Evolutionary conservation across 768 basidiomycete species (phyloP).

Genomic region (Pleurotus tuber-regium): DNA sequence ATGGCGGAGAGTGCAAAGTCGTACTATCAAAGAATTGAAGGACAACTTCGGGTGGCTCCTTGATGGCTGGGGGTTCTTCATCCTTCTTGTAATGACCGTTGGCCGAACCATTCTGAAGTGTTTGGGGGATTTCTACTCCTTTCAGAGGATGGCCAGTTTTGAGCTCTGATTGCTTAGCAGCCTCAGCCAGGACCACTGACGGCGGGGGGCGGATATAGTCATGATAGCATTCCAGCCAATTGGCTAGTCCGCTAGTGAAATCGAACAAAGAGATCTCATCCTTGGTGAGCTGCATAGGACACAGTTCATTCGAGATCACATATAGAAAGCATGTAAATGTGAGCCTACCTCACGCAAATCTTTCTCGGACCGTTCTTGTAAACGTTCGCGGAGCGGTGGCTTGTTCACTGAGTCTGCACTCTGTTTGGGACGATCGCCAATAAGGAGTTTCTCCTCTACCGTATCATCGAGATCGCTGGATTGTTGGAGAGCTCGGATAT

Average conservation of each 20-base stretch:
- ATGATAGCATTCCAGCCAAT: slow-evolving; percentile 80
- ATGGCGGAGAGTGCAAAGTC: slow-evolving; percentile 10
- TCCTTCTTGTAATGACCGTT: slow-evolving; percentile 63
- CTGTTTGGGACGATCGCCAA: slow-evolving; percentile 77
- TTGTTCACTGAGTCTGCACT: slow-evolving; percentile 46
- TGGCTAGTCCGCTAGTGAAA: slow-evolving; percentile 59
- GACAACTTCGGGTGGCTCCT: slow-evolving; percentile 56
- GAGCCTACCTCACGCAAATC: slow-evolving; percentile 51
- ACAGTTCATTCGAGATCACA: neutral
- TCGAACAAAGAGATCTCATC: slow-evolving; percentile 60
- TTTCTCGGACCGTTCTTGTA: slow-evolving; percentile 45
- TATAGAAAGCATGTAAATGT: slow-evolving; percentile 12
- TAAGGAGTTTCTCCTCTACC: slow-evolving; percentile 77
- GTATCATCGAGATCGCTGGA: slow-evolving; percentile 79
- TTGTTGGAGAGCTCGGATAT: slow-evolving; percentile 74
- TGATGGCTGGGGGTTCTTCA: slow-evolving; percentile 66
- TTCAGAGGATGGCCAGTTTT: slow-evolving; percentile 70
- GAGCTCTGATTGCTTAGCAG: slow-evolving; percentile 65
- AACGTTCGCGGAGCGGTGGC: slow-evolving; percentile 56
- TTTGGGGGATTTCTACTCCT: slow-evolving; percentile 51
- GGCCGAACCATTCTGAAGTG: slow-evolving; percentile 31
- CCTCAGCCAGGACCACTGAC: slow-evolving; percentile 68
- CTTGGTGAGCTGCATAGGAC: slow-evolving; percentile 52
- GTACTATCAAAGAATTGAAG: slow-evolving; percentile 61
- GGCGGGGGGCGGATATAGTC: slow-evolving; percentile 71